A percentile compares a stretch with the other conserved stretches of the same genome.
These are phyloP conservation scores for Moricandia arvensis DNA, from an alignment of 345 rosid species.

Conservation along the genomic window DNA sequence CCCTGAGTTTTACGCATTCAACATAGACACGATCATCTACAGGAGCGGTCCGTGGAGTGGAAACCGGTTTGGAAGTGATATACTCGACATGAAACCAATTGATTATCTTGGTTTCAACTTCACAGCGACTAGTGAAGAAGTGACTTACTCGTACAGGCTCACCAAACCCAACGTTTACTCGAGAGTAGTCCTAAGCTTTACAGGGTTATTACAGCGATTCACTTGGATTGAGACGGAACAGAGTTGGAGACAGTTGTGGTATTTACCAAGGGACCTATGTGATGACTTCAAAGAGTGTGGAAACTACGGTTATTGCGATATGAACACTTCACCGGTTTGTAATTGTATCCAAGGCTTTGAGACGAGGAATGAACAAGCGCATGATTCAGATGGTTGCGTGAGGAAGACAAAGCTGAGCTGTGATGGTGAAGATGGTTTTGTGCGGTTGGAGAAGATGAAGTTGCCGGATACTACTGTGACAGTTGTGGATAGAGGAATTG, in stretches of 20 bases:
- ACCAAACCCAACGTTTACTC: neutral
- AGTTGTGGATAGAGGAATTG: neutral
- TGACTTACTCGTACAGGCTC: neutral
- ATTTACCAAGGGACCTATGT: neutral
- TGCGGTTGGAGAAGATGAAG: neutral
- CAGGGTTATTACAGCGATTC: neutral
- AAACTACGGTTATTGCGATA: neutral
- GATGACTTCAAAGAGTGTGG: neutral
- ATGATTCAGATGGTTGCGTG: neutral
- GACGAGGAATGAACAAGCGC: neutral
- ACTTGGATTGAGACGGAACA: neutral
- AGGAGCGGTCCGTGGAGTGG: neutral
- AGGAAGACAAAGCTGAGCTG: neutral
- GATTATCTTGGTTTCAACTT: neutral
- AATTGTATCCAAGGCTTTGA: neutral
- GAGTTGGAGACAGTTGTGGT: neutral
- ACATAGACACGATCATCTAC: neutral
- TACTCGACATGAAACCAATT: neutral
- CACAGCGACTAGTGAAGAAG: neutral
- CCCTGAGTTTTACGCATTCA: neutral
- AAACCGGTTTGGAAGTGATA: neutral
- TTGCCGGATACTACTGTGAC: neutral
- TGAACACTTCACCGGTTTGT: neutral
- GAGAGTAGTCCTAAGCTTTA: neutral
- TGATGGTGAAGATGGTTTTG: neutral